Evolutionary conservation across 768 basidiomycete species (phyloP).

Genomic region (Psilocybe azurescens): DNA sequence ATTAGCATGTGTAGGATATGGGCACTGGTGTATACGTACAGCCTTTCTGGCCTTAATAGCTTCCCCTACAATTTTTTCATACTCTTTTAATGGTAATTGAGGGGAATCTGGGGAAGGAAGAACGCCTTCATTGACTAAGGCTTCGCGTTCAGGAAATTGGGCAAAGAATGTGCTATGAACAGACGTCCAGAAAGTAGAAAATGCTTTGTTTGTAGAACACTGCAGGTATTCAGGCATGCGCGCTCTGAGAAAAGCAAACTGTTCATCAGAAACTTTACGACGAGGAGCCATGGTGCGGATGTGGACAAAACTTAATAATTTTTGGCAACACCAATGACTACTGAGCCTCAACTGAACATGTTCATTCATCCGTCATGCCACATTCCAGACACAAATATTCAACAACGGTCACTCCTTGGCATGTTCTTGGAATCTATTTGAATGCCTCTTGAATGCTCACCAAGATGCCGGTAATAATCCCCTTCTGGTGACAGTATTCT

Average conservation of each 20-base stretch:
- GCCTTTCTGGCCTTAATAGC: not conserved
- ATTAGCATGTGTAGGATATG: not conserved
- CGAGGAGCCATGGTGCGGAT: not conserved
- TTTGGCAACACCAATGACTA: no score
- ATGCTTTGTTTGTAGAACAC: not conserved
- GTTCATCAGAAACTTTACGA: not conserved
- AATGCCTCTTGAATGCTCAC: no score
- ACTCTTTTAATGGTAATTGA: not conserved
- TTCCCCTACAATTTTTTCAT: not conserved
- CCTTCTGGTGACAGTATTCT: no score
- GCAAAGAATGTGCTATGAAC: not conserved
- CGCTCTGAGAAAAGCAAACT: not conserved
- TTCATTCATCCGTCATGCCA: not conserved
- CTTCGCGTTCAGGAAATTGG: not conserved
- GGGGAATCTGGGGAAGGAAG: not conserved
- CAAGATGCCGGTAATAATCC: no score
- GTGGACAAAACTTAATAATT: no score
- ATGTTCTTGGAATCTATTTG: no score
- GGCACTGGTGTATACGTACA: not conserved
- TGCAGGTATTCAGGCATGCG: not conserved
- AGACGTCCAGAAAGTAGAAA: not conserved
- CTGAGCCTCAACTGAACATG: no score
- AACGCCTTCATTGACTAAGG: not conserved
- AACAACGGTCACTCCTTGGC: no score
- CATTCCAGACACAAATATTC: not conserved